Evolutionary conservation across 2,329 filamentous ascomycete genomes (phyloP), one percentile per base, ranked within the genome.

Genomic region (Metarhizium brunneum): DNA sequence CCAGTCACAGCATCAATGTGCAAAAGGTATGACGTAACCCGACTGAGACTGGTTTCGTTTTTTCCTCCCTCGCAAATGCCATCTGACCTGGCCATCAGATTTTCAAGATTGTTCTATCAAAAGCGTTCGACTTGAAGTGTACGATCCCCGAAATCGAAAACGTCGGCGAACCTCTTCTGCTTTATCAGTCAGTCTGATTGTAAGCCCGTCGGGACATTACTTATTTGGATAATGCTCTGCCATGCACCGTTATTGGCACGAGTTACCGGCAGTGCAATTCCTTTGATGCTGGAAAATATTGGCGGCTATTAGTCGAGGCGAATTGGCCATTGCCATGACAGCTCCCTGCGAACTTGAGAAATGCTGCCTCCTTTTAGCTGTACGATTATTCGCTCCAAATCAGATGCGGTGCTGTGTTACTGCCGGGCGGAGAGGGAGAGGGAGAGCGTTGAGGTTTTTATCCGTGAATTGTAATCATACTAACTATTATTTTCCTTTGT

Each of bases 141-240:
- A 99, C 94, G 35, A 97, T 99, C 68, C 94, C 94, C 50, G 94
- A 99, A 73, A 97, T 99, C 72, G 92, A 96, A 74, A 95, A 97
- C 70, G 87, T 96, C 56, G 94, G 94, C 73, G 94, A 99, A 73
- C 94, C 94, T 25, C 79, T 99, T 52, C 80, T 99, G 50, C 82
- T 99, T 61, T 99, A 99, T 69, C 88, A 92, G 71, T 85, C 83
- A 51, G 70, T 72, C 54, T 73, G 63, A 70, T 58, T 16, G 3
- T 48, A 16, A 16, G 25, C 10, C 25, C 18, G 35, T 30, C 36
- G 32, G 38, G 6, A 11, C 20, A 11, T 54, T 49, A 47, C 32
- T 25, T 54, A 30, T 48, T 29, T 48, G 18, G 18, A 32, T 29
- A 47, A 14, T 13, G 13, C 18, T 52, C 50, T 43, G 36, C 50